Evolutionary conservation across 768 basidiomycete species (phyloP).

Genomic region (Pleurotus cornucopiae): DNA sequence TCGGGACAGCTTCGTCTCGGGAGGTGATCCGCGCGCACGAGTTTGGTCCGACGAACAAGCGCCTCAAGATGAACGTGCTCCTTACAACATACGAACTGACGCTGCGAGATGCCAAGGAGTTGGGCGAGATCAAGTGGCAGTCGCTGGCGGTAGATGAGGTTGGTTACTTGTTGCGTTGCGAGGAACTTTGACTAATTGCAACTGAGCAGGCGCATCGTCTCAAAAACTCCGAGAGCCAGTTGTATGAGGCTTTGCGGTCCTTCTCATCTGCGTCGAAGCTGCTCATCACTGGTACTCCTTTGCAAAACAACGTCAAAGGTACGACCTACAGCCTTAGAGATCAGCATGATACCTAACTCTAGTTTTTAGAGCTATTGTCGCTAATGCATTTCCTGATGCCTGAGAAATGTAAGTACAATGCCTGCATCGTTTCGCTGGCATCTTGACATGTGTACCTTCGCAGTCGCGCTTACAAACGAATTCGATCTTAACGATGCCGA

Average conservation of each 20-base stretch:
- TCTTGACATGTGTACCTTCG: background rate
- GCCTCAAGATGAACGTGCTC: constrained; percentile 94
- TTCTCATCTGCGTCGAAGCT: constrained; percentile 91
- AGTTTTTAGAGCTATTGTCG: constrained; percentile 74
- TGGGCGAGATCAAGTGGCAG: constrained; percentile 96
- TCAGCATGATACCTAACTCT: constrained; percentile 9
- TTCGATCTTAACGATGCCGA: constrained; percentile 93
- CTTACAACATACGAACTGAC: constrained; percentile 97
- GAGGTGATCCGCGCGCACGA: constrained; percentile 91
- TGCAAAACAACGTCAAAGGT: constrained; percentile 99
- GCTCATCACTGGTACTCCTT: constrained; percentile 95
- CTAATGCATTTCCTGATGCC: constrained; percentile 99
- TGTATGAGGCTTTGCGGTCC: constrained; percentile 89
- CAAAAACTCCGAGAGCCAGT: constrained; percentile 96
- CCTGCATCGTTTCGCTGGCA: too few species aligned
- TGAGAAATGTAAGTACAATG: constrained; percentile 72
- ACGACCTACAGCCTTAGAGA: constrained; percentile 3
- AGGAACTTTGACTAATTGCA: constrained; percentile 12
- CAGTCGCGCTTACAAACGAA: constrained; percentile 90
- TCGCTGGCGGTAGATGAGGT: constrained; percentile 95
- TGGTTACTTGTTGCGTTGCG: constrained; percentile 14
- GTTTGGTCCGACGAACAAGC: constrained; percentile 85
- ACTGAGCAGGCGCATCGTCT: constrained; percentile 80
- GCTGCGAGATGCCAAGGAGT: constrained; percentile 82
- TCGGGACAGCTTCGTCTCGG: constrained; percentile 82